Evolutionary conservation across 495 filamentous ascomycete genomes (phyloP).

Genomic region (Peziza echinospora): DNA sequence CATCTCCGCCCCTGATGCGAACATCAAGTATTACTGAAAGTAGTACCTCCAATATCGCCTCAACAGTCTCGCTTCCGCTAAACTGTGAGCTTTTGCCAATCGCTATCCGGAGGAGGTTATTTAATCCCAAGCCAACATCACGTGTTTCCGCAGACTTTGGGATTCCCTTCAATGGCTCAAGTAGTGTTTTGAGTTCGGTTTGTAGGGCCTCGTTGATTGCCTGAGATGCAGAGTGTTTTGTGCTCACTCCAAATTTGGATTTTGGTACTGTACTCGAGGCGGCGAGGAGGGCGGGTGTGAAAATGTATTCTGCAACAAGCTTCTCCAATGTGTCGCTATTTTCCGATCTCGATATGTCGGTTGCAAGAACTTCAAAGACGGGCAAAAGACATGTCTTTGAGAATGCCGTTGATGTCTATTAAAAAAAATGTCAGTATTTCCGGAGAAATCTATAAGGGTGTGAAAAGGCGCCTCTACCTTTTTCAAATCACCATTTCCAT

Average conservation of each 20-base stretch:
- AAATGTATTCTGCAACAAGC: conserved; percentile 9
- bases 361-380: not conserved
- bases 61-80: not conserved
- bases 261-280: conserved; percentile 5
- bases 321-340: not conserved
- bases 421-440: not conserved
- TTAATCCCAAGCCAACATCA: not conserved
- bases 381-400: conserved; percentile 4
- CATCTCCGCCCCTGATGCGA: too few species aligned
- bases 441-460: not conserved
- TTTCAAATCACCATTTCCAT: conserved; percentile 14
- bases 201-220: not conserved
- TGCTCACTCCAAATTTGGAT: conserved; percentile 2
- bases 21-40: too few species aligned
- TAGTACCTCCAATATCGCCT: not conserved
- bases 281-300: conserved; percentile 1
- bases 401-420: conserved; percentile 3
- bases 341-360: not conserved
- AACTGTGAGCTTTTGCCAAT: not conserved
- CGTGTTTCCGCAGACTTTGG: not conserved
- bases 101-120: not conserved
- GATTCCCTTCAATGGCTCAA: not conserved
- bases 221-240: not conserved
- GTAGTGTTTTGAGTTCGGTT: not conserved
- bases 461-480: conserved; percentile 10